Percentiles rank a stretch among this genome's conserved stretches.
These are phyloP conservation scores for Knoxdaviesia proteae DNA, from an alignment of 2,329 filamentous ascomycete genomes.

Conservation along the genomic window DNA sequence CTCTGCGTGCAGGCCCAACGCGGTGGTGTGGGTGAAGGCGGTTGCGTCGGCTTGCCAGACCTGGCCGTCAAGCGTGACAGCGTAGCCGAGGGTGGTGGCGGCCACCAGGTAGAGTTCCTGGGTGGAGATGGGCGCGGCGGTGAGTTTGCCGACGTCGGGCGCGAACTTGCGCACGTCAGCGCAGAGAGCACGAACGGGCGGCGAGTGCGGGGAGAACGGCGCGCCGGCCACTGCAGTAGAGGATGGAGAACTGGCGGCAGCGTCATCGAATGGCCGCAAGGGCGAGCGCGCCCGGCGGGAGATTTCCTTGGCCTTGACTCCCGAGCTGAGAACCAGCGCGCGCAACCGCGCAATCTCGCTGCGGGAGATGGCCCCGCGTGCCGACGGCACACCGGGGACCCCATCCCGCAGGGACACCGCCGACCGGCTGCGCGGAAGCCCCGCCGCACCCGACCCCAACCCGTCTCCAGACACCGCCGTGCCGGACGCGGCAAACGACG, in stretches of 20 bases:
- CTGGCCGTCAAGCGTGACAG: conserved; percentile 24
- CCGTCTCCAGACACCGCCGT: no score
- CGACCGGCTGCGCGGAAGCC: conserved; percentile 13
- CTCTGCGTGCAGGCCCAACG: conserved; percentile 26
- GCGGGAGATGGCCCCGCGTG: conserved; percentile 26
- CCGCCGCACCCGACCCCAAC: no score
- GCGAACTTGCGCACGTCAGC: conserved; percentile 21
- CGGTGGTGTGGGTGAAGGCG: conserved; percentile 33
- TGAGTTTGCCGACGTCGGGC: conserved; percentile 13
- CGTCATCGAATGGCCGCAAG: conserved; percentile 15
- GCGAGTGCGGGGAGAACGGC: background rate
- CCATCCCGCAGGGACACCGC: conserved; percentile 10
- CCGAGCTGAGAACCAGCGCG: conserved; percentile 58
- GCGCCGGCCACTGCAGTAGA: background rate
- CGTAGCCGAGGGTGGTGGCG: conserved; percentile 27
- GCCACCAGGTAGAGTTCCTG: conserved; percentile 28
- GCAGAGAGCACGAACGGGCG: conserved; percentile 13
- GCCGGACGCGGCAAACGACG: no score
- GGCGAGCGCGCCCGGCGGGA: conserved; percentile 37
- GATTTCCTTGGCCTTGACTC: conserved; percentile 78
- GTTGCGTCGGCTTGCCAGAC: conserved; percentile 40
- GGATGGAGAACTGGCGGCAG: background rate
- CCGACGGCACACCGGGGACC: conserved; percentile 3
- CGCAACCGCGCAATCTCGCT: conserved; percentile 66
- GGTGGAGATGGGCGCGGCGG: conserved; percentile 16